Conservation (phyloP, 306 rosid species). For the Alnus rubra region DNA sequence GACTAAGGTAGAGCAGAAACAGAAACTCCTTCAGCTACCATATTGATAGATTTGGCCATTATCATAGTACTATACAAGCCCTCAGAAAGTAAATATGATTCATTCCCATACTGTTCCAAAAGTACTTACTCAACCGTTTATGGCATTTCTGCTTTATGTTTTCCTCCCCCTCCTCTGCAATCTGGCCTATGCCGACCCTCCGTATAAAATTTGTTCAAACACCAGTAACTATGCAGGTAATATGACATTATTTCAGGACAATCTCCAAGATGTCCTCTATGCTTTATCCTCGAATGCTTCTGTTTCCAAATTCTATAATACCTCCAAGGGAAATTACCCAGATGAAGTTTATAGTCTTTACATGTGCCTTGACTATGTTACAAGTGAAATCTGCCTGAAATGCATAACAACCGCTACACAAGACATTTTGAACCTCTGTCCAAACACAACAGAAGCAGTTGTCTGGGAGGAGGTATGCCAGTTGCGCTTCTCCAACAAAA, state of each 20-base stretch:
- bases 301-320: slow-evolving; percentile 26
- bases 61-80: background rate
- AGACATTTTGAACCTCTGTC: slow-evolving; percentile 40
- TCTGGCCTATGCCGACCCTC: slow-evolving; percentile 21
- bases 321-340: slow-evolving; percentile 32
- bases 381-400: slow-evolving; percentile 17
- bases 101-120: slow-evolving; percentile 17
- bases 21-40: background rate
- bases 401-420: slow-evolving; percentile 41
- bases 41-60: background rate
- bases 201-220: slow-evolving; percentile 32
- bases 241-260: slow-evolving; percentile 28
- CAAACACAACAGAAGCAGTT: slow-evolving; percentile 43
- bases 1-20: background rate
- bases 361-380: slow-evolving; percentile 45
- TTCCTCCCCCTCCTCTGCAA: background rate
- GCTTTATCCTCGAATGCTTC: slow-evolving; percentile 37
- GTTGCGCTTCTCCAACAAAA: slow-evolving; percentile 46
- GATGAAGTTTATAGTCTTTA: slow-evolving; percentile 26
- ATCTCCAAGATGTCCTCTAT: slow-evolving; percentile 28
- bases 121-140: slow-evolving; percentile 4
- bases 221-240: slow-evolving; percentile 16
- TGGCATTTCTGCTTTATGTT: slow-evolving; percentile 13
- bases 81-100: slow-evolving; percentile 15
- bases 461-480: slow-evolving; percentile 64